Percentiles rank a stretch among this genome's conserved stretches.
phyloP scores from a whole-genome alignment of 139 green algal genomes.

The Chlorella sorokiniana region DNA sequence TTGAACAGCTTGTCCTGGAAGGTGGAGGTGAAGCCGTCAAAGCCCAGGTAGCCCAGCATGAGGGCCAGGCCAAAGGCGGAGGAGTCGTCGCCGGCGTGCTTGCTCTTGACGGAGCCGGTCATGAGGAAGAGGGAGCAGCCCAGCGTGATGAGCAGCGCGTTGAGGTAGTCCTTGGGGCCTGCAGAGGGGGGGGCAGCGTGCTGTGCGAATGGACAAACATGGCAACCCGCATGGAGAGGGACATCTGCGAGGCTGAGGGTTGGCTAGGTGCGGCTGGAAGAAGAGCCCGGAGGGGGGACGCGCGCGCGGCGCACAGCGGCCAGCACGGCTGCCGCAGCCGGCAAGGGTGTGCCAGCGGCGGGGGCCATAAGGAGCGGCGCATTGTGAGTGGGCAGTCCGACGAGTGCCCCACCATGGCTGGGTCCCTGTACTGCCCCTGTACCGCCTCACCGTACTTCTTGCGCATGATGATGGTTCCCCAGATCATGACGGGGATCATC shows the following conservation, averaged over 20 bases:
- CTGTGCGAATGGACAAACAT: background rate
- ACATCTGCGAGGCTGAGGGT: no score
- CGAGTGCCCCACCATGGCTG: no score
- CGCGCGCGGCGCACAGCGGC: no score
- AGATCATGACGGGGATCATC: constrained; percentile 98
- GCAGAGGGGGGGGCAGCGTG: background rate
- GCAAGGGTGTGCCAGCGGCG: no score
- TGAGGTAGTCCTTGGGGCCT: constrained; percentile 73
- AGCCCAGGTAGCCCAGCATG: constrained; percentile 93
- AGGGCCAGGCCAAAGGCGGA: constrained; percentile 72
- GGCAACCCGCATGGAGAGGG: no score
- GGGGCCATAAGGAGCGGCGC: no score
- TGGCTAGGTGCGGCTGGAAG: no score
- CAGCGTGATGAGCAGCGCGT: constrained; percentile 78
- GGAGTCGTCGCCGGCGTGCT: constrained; percentile 16
- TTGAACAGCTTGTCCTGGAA: constrained; percentile 97
- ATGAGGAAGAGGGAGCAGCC: constrained; percentile 90
- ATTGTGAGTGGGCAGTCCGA: no score
- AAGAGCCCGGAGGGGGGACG: no score
- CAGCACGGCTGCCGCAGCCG: no score
- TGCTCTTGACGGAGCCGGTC: constrained; percentile 43
- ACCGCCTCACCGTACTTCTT: constrained; percentile 85
- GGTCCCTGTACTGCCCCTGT: no score
- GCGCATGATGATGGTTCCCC: constrained; percentile 88
- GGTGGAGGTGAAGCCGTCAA: constrained; percentile 98